These are phyloP conservation scores for Ceratocystis alfenasii DNA, from an alignment of 2,329 filamentous ascomycete species.

Conservation along the genomic window DNA sequence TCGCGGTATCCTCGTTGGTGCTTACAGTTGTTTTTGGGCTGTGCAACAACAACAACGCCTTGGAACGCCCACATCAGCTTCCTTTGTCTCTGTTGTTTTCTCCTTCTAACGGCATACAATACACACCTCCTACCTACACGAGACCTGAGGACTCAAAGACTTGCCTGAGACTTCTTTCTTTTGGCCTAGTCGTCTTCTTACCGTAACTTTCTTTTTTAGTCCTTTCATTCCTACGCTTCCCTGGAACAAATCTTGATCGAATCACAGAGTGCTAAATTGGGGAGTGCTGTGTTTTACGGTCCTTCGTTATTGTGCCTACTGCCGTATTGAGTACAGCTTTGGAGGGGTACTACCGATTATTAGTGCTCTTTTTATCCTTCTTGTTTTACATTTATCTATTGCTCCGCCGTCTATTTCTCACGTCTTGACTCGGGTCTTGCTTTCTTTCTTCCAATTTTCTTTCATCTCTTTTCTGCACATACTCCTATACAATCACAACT, in stretches of 20 bases:
- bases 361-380: neutral
- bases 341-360: neutral
- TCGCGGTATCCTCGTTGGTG: neutral
- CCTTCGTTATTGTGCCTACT: neutral
- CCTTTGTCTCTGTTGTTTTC: slow-evolving; percentile 2
- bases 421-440: neutral
- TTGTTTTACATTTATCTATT: neutral
- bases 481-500: neutral
- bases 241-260: neutral
- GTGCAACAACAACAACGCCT: neutral
- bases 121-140: neutral
- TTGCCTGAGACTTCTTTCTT: neutral
- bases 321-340: neutral
- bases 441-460: slow-evolving; percentile 6
- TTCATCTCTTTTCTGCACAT: neutral
- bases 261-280: neutral
- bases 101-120: neutral
- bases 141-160: neutral
- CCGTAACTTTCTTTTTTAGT: neutral
- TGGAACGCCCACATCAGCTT: neutral
- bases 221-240: slow-evolving; percentile 2
- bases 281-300: neutral
- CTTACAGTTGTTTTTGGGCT: neutral
- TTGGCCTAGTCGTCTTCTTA: neutral
- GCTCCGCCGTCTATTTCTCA: neutral